A percentile compares a stretch with the other conserved stretches of the same genome.
Evolutionary conservation across 1,284 basidiomycete genomes (phyloP).

Genomic region (Rhizoctonia solani): DNA sequence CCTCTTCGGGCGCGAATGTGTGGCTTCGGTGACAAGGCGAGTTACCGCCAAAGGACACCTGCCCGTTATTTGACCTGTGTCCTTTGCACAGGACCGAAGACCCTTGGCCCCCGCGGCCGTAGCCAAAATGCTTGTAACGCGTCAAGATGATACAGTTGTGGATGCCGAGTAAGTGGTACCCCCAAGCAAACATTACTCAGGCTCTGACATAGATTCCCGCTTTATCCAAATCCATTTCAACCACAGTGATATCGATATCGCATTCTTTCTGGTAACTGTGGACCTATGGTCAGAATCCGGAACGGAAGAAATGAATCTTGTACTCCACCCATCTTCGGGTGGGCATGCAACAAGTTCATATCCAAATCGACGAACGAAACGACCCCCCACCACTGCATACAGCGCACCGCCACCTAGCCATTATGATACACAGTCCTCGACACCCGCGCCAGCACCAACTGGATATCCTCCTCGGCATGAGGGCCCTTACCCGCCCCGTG

Average conservation of each 20-base stretch:
- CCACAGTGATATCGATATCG: constrained; percentile 76
- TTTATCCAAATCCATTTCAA: constrained; percentile 34
- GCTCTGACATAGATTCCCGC: constrained; percentile 38
- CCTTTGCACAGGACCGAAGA: constrained; percentile 71
- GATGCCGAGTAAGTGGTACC: constrained; percentile 69
- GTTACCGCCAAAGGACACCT: constrained; percentile 38
- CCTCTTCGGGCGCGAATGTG: constrained; percentile 89
- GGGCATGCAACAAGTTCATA: constrained; percentile 28
- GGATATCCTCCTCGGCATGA: constrained; percentile 33
- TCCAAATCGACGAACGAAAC: constrained; percentile 25
- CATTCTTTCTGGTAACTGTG: constrained; percentile 85
- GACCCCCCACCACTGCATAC: constrained; percentile 30
- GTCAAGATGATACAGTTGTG: constrained; percentile 67
- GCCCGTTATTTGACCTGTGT: constrained; percentile 31
- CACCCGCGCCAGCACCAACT: constrained; percentile 8
- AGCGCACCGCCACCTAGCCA: constrained; percentile 13
- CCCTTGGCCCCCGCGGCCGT: constrained; percentile 89
- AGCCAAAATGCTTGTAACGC: constrained; percentile 72
- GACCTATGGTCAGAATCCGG: constrained; percentile 86
- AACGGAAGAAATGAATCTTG: constrained; percentile 80
- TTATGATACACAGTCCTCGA: constrained; percentile 31
- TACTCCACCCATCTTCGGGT: constrained; percentile 68
- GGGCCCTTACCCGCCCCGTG: constrained; percentile 13
- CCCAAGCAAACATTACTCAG: constrained; percentile 1
- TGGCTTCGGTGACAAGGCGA: constrained; percentile 91